Evolutionary conservation across 2,329 filamentous ascomycete species (phyloP).

Genomic region (Clonostachys sp.): DNA sequence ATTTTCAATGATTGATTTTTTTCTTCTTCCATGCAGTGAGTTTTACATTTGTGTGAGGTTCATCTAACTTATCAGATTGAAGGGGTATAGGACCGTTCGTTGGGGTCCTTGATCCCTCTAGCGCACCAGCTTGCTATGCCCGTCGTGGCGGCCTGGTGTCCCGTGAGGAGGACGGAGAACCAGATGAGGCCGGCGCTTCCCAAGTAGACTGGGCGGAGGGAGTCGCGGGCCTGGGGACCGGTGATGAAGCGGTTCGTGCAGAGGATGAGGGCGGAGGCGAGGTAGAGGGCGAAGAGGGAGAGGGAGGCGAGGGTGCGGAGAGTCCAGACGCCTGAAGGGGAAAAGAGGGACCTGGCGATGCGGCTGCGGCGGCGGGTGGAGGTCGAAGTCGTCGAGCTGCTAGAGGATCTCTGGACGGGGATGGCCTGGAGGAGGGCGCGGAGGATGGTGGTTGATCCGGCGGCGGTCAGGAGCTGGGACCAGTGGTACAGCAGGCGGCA

Average conservation of each 20-base stretch:
- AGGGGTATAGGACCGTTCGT: too few species aligned
- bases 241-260: constrained; percentile 13
- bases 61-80: too few species aligned
- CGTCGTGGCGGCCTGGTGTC: neutral
- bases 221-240: constrained; percentile 17
- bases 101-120: too few species aligned
- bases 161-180: neutral
- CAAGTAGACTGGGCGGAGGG: constrained; percentile 11
- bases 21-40: too few species aligned
- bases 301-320: neutral
- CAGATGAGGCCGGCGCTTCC: neutral
- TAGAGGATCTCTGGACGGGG: neutral
- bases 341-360: neutral
- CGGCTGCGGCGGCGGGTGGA: neutral
- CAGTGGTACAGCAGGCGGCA: neutral
- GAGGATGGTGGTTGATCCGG: neutral
- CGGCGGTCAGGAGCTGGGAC: neutral
- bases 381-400: too few species aligned
- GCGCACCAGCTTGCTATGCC: neutral
- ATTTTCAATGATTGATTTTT: too few species aligned
- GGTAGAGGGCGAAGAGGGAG: neutral
- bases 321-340: neutral
- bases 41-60: too few species aligned
- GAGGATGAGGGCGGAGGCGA: neutral
- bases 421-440: neutral